Evolutionary conservation across 192 early-diverging fungal species (phyloP).

Genomic region (Dimargaris cristalligena): DNA sequence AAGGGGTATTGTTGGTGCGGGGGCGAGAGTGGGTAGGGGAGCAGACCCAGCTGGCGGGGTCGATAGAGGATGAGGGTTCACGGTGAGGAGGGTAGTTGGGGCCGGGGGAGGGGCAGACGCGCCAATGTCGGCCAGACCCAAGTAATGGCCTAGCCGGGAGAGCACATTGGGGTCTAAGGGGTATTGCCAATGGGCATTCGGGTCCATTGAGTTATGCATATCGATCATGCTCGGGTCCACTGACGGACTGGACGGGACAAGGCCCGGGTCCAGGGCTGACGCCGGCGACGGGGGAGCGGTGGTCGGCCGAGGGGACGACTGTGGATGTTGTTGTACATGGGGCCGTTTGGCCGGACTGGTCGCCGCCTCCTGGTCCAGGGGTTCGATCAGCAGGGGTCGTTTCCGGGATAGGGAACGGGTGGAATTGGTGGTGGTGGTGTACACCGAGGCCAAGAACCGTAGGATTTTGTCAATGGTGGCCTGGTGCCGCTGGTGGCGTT

Average conservation of each 20-base stretch:
- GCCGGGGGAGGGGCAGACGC: no score
- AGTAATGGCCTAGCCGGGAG: no score
- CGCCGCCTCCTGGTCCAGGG: neutral
- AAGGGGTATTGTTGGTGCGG: neutral
- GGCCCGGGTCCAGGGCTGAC: no score
- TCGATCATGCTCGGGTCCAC: no score
- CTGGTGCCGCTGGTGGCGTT: slow-evolving; percentile 73
- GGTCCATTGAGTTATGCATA: no score
- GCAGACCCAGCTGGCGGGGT: neutral
- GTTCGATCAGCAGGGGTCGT: slow-evolving; percentile 21
- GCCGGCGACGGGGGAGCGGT: neutral
- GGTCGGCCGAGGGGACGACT: neutral
- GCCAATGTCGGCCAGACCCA: no score
- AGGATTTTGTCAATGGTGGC: slow-evolving; percentile 88
- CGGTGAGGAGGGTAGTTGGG: neutral
- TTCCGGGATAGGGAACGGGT: slow-evolving; percentile 21
- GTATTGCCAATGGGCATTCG: no score
- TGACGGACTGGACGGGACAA: neutral
- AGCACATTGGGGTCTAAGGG: no score
- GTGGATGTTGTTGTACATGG: neutral
- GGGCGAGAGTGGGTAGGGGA: neutral
- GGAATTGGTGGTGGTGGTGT: slow-evolving; percentile 31
- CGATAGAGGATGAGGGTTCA: neutral
- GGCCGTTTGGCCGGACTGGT: no score
- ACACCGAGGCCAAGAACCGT: slow-evolving; percentile 76